Evolutionary conservation across 2,329 filamentous ascomycete species (phyloP), one percentile per base, ranked within the genome.

Genomic region (Talaromyces funiculosus): DNA sequence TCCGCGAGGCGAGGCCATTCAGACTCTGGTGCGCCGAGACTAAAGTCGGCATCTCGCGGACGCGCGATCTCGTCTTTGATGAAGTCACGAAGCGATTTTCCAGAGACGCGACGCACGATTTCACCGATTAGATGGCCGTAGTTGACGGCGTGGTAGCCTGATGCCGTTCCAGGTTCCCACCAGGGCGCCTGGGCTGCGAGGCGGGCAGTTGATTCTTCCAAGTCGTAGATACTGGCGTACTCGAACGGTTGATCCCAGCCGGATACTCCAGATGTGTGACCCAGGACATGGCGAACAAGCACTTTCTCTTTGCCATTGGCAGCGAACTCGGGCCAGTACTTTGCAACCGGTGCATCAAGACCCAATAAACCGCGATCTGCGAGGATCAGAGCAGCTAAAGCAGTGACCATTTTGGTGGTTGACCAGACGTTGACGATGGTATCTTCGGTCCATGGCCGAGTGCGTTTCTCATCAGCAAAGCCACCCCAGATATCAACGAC

Each of bases 281-380:
- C 72, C 12, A 80, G 67, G 2, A 79, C 14, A 61, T 80, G 77
- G 1, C 71, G 69, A 5, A 80, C 72, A 10, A 72, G 63, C 45
- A 80, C 65, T 14, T 73, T 64, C 40, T 75, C 67, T 53, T 80
- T 79, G 38, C 76, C 77, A 20, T 77, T 75, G 12, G 63, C 69
- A 0, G 68, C 75, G 59, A 80, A 80, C 47, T 80, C 79, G 0
- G 79, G 79, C 79, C 79, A 81, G 68, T 80, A 76, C 40, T 72
- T 68, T 1, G 73, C 63, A 0, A 81, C 75, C 1, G 72, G 72
- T 12, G 71, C 76, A 47, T 75, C 62, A 0, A 71, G 65, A 57
- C 73, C 67, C 0, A 81, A 59, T 0, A 73, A 62, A 3, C 75
- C 76, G 3, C 76, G 73, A 49, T 78, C 72, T 33, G 77, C 69